These are phyloP conservation scores for Pleurotus salmoneostramineus DNA, from an alignment of 768 basidiomycete genomes.

Conservation along the genomic window DNA sequence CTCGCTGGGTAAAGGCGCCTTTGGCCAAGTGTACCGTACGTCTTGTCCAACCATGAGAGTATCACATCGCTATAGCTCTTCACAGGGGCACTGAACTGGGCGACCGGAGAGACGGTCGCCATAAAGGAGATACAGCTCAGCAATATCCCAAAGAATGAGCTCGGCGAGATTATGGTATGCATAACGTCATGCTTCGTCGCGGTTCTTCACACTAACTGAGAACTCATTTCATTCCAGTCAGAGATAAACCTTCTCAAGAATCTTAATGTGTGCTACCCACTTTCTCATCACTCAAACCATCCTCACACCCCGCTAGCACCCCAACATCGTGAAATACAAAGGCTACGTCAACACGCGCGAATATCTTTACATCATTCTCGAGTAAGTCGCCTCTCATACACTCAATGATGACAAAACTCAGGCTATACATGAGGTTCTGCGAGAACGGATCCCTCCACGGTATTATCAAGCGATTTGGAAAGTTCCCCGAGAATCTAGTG, in stretches of 20 bases:
- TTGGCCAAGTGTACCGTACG: conserved; percentile 95
- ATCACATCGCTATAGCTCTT: not conserved
- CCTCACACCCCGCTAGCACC: conserved; percentile 52
- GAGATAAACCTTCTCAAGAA: conserved; percentile 98
- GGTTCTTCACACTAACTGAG: no score
- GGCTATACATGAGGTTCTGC: conserved; percentile 63
- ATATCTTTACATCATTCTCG: conserved; percentile 94
- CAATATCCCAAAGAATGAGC: conserved; percentile 89
- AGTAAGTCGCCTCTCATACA: conserved; percentile 44
- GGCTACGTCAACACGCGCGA: conserved; percentile 95
- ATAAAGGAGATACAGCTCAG: conserved; percentile 96
- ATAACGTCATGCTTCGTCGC: conserved; percentile 2
- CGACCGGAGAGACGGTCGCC: conserved; percentile 96
- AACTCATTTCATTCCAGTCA: conserved; percentile 45
- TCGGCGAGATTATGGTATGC: conserved; percentile 95
- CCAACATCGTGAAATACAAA: conserved; percentile 98
- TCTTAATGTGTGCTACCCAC: conserved; percentile 46
- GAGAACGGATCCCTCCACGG: conserved; percentile 97
- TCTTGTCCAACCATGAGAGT: conserved; percentile 14
- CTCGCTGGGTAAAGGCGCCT: conserved; percentile 93
- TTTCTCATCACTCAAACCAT: not conserved
- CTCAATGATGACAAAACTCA: not conserved
- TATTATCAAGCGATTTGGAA: conserved; percentile 95
- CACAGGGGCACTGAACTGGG: conserved; percentile 86
- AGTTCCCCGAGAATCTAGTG: conserved; percentile 96